Base-by-base conservation (phyloP, 768 basidiomycete genomes). In the Leucogyrophana mollusca region DNA sequence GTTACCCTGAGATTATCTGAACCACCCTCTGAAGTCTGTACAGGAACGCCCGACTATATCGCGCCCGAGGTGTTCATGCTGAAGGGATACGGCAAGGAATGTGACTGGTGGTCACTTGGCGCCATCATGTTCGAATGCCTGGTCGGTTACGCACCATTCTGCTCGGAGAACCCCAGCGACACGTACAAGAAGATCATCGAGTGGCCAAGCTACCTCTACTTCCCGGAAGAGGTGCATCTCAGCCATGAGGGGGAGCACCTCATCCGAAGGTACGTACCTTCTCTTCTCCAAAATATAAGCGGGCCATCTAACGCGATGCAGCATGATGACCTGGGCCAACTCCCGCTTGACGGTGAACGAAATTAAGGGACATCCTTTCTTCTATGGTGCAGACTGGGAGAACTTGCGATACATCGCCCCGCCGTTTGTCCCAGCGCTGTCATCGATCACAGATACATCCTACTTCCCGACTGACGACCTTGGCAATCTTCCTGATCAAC, bases 121-220 rank as follows among this genome's bases (percentile, higher is more conserved):
- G 94, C 95, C 4, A 98, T 99, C 66, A 96, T 94, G 84, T 99
- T 94, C 62, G 95, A 99, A 68, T 98, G 95, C 68, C 75, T 99
- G 27, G 93, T 97, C 53, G 95, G 95, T 50, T 98, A 94, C 64
- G 94, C 95, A 13, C 95, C 94, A 4, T 97, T 97, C 79, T 99
- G 95, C 69, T 84, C 93, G 4, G 94, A 97, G 61, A 93, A 92
- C 59, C 94, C 95, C 13, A 90, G 88, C 55, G 95, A 99, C 62
- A 97, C 94, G 14, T 99, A 99, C 74, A 87, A 93, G 63, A 98
- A 98, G 73, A 98, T 99, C 59, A 86, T 97, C 50, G 90, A 95
- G 48, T 99, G 95, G 95, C 80, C 82, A 34, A 82, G 82, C 51
- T 93, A 94, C 63, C 76, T 99, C 40, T 84, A 77, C 62, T 94